Conservation (phyloP, 2,329 filamentous ascomycete genomes). For the Blumeriella jaapii region DNA sequence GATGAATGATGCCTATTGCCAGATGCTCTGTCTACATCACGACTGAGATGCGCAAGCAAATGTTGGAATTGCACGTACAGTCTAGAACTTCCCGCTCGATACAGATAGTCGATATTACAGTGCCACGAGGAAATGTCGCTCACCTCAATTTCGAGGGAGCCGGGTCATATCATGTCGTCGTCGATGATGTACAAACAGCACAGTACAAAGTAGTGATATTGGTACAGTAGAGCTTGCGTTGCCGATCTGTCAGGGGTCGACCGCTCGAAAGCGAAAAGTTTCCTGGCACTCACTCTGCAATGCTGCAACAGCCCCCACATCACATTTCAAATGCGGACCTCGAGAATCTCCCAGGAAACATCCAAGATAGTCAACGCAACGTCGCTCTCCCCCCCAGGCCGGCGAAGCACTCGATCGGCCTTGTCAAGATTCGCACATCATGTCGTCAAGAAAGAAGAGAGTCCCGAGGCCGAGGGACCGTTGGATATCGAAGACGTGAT, state of each 20-base stretch:
- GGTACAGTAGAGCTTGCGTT: conserved; percentile 6
- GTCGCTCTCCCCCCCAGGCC: conserved; percentile 29
- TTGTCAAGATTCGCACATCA: conserved; percentile 37
- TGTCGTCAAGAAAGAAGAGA: conserved; percentile 19
- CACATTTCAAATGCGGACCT: conserved; percentile 31
- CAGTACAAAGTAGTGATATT: neutral
- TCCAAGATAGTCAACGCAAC: conserved; percentile 40
- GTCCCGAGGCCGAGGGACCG: conserved; percentile 1
- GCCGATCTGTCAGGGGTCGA: conserved; percentile 7
- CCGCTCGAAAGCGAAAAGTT: too few species aligned
- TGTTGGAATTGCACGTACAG: neutral
- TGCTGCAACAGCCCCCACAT: neutral
- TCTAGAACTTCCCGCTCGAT: too few species aligned
- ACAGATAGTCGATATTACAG: too few species aligned
- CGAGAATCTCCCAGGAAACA: conserved; percentile 46
- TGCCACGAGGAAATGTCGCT: too few species aligned
- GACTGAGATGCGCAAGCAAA: too few species aligned
- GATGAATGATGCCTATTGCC: too few species aligned
- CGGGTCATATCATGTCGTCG: too few species aligned
- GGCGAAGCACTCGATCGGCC: conserved; percentile 38
- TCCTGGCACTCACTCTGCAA: too few species aligned
- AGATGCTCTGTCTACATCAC: too few species aligned
- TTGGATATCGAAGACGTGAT: conserved; percentile 48
- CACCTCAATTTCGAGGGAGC: too few species aligned
- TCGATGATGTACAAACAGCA: neutral